Evolutionary conservation across 139 green algal genomes (phyloP).

Genomic region (Nannochloris sp.): DNA sequence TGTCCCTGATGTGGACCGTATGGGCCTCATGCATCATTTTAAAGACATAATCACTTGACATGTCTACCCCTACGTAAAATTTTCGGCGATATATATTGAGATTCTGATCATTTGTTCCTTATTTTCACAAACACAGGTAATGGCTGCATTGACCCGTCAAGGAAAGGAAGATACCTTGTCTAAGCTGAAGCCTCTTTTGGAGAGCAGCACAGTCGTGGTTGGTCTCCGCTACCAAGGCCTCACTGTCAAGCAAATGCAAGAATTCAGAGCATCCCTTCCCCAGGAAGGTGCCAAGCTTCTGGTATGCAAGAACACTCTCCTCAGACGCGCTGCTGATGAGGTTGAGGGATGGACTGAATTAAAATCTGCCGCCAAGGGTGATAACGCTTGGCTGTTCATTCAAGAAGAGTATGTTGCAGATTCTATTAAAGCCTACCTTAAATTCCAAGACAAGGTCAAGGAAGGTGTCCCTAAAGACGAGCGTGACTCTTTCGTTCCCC

Average conservation of each 20-base stretch:
- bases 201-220: conserved; percentile 68
- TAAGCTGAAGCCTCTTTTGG: conserved; percentile 57
- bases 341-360: conserved; percentile 49
- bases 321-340: conserved; percentile 61
- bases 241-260: conserved; percentile 61
- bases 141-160: conserved; percentile 58
- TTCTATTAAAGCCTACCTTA: conserved; percentile 63
- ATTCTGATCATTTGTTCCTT: too few species aligned
- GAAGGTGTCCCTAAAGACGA: conserved; percentile 36
- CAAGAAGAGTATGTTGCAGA: conserved; percentile 64
- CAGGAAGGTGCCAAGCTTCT: conserved; percentile 45
- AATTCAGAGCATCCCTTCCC: conserved; percentile 63
- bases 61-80: neutral
- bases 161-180: conserved; percentile 70
- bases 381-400: conserved; percentile 89
- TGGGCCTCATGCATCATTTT: neutral
- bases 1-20: neutral
- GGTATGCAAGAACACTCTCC: conserved; percentile 82
- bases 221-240: conserved; percentile 73
- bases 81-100: too few species aligned
- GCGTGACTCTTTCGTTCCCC: conserved; percentile 20
- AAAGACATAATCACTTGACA: too few species aligned
- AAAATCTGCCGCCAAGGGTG: conserved; percentile 40
- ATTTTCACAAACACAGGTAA: conserved; percentile 41
- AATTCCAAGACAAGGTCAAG: conserved; percentile 60